These are phyloP conservation scores for Oehlia diaphana DNA, from an alignment of 192 early-diverging fungal genomes.

Conservation along the genomic window DNA sequence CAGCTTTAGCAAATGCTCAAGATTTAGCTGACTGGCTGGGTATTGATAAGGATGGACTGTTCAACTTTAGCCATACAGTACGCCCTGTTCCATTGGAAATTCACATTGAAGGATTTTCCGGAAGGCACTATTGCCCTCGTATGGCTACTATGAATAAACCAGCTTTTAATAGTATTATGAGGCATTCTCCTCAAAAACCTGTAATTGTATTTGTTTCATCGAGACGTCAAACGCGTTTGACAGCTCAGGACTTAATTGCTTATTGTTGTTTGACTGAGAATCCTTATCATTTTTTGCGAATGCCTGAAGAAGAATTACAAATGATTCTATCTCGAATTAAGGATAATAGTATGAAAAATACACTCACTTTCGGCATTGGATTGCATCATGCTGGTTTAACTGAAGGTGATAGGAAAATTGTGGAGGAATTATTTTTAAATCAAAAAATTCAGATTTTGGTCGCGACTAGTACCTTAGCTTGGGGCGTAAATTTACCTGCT, in stretches of 20 bases:
- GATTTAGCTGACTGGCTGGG: conserved; percentile 97
- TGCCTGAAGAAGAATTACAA: conserved; percentile 81
- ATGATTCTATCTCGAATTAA: conserved; percentile 67
- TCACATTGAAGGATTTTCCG: conserved; percentile 95
- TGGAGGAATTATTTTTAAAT: conserved; percentile 92
- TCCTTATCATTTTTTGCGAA: conserved; percentile 85
- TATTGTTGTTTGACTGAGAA: conserved; percentile 92
- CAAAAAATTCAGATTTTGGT: conserved; percentile 96
- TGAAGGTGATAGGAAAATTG: conserved; percentile 80
- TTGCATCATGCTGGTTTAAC: conserved; percentile 96
- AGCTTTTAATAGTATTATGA: conserved; percentile 90
- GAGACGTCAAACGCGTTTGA: conserved; percentile 93
- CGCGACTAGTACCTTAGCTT: conserved; percentile 93
- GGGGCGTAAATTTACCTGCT: conserved; percentile 98
- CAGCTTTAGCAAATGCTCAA: conserved; percentile 93
- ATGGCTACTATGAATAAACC: conserved; percentile 99
- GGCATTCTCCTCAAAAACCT: conserved; percentile 90
- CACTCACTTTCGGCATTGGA: conserved; percentile 95
- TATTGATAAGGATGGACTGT: conserved; percentile 82
- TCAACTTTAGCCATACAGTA: conserved; percentile 97
- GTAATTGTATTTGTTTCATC: conserved; percentile 99
- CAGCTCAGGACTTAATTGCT: conserved; percentile 94
- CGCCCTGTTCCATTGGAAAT: conserved; percentile 97
- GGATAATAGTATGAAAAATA: conserved; percentile 75
- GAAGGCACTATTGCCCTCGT: conserved; percentile 95